These are phyloP conservation scores for Podospora conica DNA, from an alignment of 495 filamentous ascomycete genomes.

Conservation along the genomic window DNA sequence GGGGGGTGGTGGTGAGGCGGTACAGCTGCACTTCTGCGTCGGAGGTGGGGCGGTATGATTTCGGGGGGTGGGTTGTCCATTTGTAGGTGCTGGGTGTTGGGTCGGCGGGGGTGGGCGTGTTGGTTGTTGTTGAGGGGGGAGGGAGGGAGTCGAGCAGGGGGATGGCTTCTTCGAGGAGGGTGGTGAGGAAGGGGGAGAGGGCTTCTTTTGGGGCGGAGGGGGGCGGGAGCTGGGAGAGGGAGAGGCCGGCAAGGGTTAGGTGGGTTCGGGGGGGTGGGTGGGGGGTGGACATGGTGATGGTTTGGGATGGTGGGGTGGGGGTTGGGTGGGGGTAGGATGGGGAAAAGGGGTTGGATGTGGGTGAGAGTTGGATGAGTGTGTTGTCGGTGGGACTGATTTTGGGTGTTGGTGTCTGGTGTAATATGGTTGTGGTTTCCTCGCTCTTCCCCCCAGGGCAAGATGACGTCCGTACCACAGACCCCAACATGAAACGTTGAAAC, in stretches of 20 bases:
- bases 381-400: background rate
- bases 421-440: background rate
- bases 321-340: background rate
- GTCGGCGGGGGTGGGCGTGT: conserved; percentile 17
- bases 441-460: background rate
- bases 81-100: background rate
- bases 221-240: conserved; percentile 33
- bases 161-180: conserved; percentile 50
- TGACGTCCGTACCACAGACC: background rate
- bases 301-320: background rate
- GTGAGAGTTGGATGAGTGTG: background rate
- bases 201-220: conserved; percentile 21
- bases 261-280: background rate
- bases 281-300: background rate
- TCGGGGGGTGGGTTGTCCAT: background rate
- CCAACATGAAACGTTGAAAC: background rate
- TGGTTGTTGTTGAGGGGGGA: conserved; percentile 26
- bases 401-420: background rate
- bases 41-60: background rate
- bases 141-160: conserved; percentile 47
- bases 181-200: conserved; percentile 33
- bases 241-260: conserved; percentile 35
- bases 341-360: background rate
- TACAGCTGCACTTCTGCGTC: background rate
- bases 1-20: background rate